phyloP scores from a whole-genome alignment of 225 moss, liverwort and hornwort genomes.

The Sphagnum contortum region DNA sequence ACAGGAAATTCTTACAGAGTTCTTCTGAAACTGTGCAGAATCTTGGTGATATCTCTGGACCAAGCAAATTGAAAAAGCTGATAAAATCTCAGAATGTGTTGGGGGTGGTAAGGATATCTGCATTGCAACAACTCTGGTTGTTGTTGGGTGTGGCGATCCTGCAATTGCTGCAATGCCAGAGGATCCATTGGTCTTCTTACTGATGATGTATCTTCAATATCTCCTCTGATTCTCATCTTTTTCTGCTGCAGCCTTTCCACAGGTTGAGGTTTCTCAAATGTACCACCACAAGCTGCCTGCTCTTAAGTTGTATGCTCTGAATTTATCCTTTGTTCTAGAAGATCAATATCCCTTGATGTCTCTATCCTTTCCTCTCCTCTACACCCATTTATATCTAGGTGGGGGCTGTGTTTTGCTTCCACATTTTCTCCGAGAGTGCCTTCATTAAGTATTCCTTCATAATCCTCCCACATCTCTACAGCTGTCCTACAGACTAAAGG shows the following conservation, averaged over 20 bases:
- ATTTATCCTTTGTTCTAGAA: conserved; percentile 22
- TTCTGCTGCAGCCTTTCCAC: no score
- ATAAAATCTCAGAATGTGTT: no score
- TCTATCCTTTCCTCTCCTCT: conserved; percentile 24
- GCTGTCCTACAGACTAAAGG: conserved; percentile 4
- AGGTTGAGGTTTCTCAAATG: no score
- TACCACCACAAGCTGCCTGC: no score
- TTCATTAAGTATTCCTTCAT: conserved; percentile 10
- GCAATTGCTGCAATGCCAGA: conserved; percentile 53
- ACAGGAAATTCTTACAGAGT: no score
- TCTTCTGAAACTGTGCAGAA: no score
- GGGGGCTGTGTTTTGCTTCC: conserved; percentile 15
- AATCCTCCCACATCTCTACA: conserved; percentile 6
- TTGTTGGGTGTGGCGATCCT: conserved; percentile 73
- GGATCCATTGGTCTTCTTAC: conserved; percentile 33
- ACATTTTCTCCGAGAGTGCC: not conserved
- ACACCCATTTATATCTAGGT: conserved; percentile 10
- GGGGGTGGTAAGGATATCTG: conserved; percentile 25
- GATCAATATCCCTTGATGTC: conserved; percentile 43
- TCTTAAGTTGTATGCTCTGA: no score
- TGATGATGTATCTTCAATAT: conserved; percentile 9
- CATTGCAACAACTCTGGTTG: conserved; percentile 77
- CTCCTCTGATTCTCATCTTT: conserved; percentile 3
- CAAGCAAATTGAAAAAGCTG: no score
- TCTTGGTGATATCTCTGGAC: no score